phyloP scores from a whole-genome alignment of 495 filamentous ascomycete species.

The Penicillium paxilli region DNA sequence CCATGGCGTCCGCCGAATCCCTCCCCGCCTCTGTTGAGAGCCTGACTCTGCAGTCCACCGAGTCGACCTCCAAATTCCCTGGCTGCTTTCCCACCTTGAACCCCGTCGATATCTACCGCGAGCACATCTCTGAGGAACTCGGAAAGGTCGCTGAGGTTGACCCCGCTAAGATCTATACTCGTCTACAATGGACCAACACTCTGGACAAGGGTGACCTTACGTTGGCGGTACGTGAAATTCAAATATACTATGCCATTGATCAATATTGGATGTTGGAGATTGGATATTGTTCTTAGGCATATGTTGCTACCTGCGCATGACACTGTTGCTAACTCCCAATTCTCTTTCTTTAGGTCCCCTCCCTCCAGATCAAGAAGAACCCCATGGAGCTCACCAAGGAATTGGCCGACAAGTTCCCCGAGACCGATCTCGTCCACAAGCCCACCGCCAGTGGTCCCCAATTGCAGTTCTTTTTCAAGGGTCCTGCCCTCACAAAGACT shows the following conservation, averaged over 20 bases:
- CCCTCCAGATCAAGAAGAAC: constrained; percentile 81
- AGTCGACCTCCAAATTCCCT: constrained; percentile 39
- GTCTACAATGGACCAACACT: constrained; percentile 76
- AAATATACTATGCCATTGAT: not conserved
- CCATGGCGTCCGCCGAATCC: constrained; percentile 34
- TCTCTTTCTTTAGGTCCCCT: constrained; percentile 51
- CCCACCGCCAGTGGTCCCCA: constrained; percentile 64
- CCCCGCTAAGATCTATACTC: constrained; percentile 70
- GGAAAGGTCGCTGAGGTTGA: constrained; percentile 74
- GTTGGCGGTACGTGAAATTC: constrained; percentile 56
- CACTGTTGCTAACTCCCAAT: not conserved
- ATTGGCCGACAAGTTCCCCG: constrained; percentile 75
- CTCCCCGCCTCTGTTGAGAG: constrained; percentile 39
- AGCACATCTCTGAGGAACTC: constrained; percentile 75
- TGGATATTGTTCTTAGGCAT: not conserved
- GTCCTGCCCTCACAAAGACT: constrained; percentile 54
- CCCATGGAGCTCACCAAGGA: constrained; percentile 70
- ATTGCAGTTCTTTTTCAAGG: constrained; percentile 80
- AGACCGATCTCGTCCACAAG: constrained; percentile 71
- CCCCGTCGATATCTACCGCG: constrained; percentile 84
- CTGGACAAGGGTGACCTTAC: constrained; percentile 89
- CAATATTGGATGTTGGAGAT: no score
- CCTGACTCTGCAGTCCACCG: constrained; percentile 41
- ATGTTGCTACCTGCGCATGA: not conserved
- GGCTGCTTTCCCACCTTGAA: constrained; percentile 68